These are phyloP conservation scores for Wickerhamiella lipophila DNA, from an alignment of 805 yeast species.

Conservation along the genomic window DNA sequence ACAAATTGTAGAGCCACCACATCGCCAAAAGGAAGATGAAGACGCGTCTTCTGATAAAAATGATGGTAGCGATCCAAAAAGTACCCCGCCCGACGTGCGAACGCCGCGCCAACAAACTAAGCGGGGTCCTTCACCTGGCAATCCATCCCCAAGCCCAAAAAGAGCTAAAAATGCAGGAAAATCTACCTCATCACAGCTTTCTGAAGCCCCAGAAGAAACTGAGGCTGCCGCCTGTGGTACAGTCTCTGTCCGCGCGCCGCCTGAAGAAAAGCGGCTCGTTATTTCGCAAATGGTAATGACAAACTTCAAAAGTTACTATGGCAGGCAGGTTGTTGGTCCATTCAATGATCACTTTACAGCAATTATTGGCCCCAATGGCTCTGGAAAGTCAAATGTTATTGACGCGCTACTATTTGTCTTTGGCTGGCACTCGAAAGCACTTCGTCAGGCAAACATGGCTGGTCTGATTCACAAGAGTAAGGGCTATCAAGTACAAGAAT, in stretches of 20 bases:
- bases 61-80: neutral
- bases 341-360: slow-evolving; percentile 89
- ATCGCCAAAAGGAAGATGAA: neutral
- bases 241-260: neutral
- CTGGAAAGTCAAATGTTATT: slow-evolving; percentile 95
- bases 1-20: neutral
- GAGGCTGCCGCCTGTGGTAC: neutral
- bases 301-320: slow-evolving; percentile 93
- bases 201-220: neutral
- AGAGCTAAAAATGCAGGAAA: neutral
- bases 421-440: slow-evolving; percentile 90
- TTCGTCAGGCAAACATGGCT: slow-evolving; percentile 90
- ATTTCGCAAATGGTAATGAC: slow-evolving; percentile 61
- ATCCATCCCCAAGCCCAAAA: neutral
- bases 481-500: slow-evolving; percentile 46
- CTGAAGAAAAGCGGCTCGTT: slow-evolving; percentile 40
- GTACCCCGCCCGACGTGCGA: neutral
- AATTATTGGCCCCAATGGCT: slow-evolving; percentile 96
- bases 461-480: slow-evolving; percentile 90
- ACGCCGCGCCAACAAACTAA: neutral
- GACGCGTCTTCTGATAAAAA: neutral
- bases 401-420: slow-evolving; percentile 93
- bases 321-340: slow-evolving; percentile 85
- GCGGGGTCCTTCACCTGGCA: neutral
- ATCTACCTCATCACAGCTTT: neutral